These are phyloP conservation scores for Penicillium psychrofluorescens DNA, from an alignment of 495 filamentous ascomycete genomes.

Conservation along the genomic window DNA sequence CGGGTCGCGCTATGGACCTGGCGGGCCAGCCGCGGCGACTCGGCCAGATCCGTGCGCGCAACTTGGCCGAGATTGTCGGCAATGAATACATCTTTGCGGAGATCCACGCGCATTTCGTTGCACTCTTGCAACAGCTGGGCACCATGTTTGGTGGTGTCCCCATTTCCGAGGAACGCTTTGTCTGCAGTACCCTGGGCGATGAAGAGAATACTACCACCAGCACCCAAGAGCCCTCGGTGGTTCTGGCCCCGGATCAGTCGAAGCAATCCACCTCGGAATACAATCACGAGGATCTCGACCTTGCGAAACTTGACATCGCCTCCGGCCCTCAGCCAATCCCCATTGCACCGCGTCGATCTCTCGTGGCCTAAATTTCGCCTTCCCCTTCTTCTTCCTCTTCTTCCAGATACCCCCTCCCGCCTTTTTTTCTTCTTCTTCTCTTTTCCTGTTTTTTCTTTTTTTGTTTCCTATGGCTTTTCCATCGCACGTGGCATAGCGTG, in stretches of 20 bases:
- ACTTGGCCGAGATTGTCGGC: slow-evolving; percentile 79
- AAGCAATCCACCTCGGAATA: slow-evolving; percentile 16
- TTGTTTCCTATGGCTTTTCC: too few relatives aligned
- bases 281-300: slow-evolving; percentile 27
- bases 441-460: neutral
- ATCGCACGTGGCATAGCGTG: too few relatives aligned
- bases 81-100: slow-evolving; percentile 83
- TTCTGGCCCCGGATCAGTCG: slow-evolving; percentile 12
- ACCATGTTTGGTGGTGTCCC: slow-evolving; percentile 39
- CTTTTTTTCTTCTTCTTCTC: too few relatives aligned
- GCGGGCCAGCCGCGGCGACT: slow-evolving; percentile 46
- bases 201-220: slow-evolving; percentile 11
- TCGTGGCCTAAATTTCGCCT: slow-evolving; percentile 25
- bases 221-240: slow-evolving; percentile 11
- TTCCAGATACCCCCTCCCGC: neutral
- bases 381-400: slow-evolving; percentile 5
- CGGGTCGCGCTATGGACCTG: slow-evolving; percentile 51
- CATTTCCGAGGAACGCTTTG: slow-evolving; percentile 36
- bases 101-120: slow-evolving; percentile 73
- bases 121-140: slow-evolving; percentile 60
- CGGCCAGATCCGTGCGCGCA: slow-evolving; percentile 59
- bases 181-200: slow-evolving; percentile 35
- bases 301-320: slow-evolving; percentile 32
- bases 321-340: slow-evolving; percentile 37
- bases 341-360: slow-evolving; percentile 31